phyloP scores from a whole-genome alignment of 1,284 basidiomycete species.

The Boletellus sp. region DNA sequence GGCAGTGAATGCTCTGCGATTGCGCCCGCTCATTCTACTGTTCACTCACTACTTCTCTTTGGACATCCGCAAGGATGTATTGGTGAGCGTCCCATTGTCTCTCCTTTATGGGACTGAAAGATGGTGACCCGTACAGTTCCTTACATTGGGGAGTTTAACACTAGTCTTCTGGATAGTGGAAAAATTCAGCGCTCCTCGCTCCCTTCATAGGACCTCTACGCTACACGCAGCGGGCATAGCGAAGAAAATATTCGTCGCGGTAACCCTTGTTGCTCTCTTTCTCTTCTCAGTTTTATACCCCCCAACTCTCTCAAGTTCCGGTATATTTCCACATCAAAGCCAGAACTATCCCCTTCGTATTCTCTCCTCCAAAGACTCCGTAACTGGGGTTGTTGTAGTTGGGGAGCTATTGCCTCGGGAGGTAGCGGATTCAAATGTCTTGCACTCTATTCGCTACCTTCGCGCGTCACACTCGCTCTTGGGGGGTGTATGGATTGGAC shows the following conservation, averaged over 20 bases:
- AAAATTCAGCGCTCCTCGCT: not conserved
- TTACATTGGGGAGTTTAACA: constrained; percentile 18
- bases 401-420: constrained; percentile 57
- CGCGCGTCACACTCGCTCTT: constrained; percentile 86
- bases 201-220: not conserved
- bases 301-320: constrained; percentile 55
- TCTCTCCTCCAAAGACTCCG: constrained; percentile 64
- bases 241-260: constrained; percentile 12
- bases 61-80: constrained; percentile 16
- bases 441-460: constrained; percentile 71
- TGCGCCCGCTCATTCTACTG: constrained; percentile 22
- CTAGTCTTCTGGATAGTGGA: constrained; percentile 15
- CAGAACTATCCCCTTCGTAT: constrained; percentile 59
- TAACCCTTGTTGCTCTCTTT: constrained; percentile 36
- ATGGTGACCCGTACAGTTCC: constrained; percentile 21
- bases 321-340: constrained; percentile 49
- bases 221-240: not conserved
- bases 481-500: constrained; percentile 82
- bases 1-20: constrained; percentile 25
- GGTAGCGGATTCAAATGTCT: constrained; percentile 19
- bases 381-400: constrained; percentile 78
- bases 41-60: constrained; percentile 16
- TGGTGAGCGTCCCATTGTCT: constrained; percentile 15
- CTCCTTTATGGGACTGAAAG: constrained; percentile 1
- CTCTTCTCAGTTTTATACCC: constrained; percentile 42